phyloP scores from a whole-genome alignment of 345 rosid genomes.

The Pelargonium nanum region DNA sequence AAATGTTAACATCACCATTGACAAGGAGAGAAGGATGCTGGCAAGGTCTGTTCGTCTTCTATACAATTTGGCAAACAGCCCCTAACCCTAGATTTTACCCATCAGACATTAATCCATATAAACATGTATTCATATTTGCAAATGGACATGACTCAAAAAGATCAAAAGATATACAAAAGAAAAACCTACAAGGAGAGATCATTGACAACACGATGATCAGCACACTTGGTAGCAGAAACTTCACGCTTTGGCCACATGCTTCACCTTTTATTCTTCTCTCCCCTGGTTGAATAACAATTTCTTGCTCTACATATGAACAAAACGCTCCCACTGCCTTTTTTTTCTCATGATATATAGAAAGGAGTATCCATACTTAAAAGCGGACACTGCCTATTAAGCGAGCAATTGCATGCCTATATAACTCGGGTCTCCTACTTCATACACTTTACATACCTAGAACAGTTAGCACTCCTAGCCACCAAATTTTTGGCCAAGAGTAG shows the following conservation, averaged over 20 bases:
- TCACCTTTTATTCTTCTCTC: slow-evolving; percentile 27
- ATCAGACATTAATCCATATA: background rate
- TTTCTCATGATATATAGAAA: slow-evolving; percentile 2
- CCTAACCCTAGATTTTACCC: background rate
- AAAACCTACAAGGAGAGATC: background rate
- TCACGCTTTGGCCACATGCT: slow-evolving; percentile 14
- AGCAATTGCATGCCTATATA: slow-evolving; percentile 16
- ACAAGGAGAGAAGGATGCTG: background rate
- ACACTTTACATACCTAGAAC: slow-evolving; percentile 36
- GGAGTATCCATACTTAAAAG: slow-evolving; percentile 41
- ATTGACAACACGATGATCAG: too few relatives aligned
- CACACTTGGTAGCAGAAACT: slow-evolving; percentile 12
- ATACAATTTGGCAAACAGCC: background rate
- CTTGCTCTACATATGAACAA: slow-evolving; percentile 31
- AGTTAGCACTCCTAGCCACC: slow-evolving; percentile 38
- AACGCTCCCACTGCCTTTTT: slow-evolving; percentile 24
- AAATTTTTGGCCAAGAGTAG: slow-evolving; percentile 10
- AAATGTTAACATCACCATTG: too few relatives aligned
- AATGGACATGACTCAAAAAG: background rate
- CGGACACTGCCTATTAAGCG: slow-evolving; percentile 33
- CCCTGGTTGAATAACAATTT: slow-evolving; percentile 17
- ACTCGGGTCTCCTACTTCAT: slow-evolving; percentile 33
- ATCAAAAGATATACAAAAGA: too few relatives aligned
- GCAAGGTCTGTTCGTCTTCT: background rate
- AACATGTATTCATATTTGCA: background rate